Percentiles rank a stretch among this genome's conserved stretches.
Evolutionary conservation across 306 rosid genomes (phyloP).

Genomic region (Cicer cuneatum): DNA sequence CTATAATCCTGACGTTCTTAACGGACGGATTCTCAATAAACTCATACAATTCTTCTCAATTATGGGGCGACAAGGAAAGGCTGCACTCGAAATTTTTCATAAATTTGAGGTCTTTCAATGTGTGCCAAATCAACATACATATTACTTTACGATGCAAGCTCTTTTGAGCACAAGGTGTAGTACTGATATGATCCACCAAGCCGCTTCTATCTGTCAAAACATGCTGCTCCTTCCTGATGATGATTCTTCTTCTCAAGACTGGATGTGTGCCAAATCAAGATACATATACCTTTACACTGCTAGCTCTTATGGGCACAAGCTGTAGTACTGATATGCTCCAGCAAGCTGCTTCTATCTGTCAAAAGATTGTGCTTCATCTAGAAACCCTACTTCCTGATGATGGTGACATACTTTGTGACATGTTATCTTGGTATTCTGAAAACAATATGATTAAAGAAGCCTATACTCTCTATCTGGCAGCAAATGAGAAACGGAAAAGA

Average conservation of each 20-base stretch:
- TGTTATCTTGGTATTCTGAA: neutral
- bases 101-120: neutral
- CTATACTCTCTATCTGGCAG: neutral
- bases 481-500: neutral
- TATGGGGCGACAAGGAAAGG: neutral
- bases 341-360: neutral
- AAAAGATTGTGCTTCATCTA: neutral
- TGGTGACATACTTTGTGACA: neutral
- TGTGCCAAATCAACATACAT: neutral
- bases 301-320: neutral
- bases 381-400: neutral
- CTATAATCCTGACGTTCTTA: neutral
- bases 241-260: too few species aligned
- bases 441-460: neutral
- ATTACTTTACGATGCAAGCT: neutral
- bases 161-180: neutral
- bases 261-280: neutral
- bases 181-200: neutral
- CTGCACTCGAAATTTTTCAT: neutral
- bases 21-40: neutral
- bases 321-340: neutral
- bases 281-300: neutral
- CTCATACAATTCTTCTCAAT: neutral
- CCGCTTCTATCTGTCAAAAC: neutral
- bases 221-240: neutral